Evolutionary conservation across 352 stramenopile genomes (phyloP).

Genomic region (Elongisporangium anandrum): DNA sequence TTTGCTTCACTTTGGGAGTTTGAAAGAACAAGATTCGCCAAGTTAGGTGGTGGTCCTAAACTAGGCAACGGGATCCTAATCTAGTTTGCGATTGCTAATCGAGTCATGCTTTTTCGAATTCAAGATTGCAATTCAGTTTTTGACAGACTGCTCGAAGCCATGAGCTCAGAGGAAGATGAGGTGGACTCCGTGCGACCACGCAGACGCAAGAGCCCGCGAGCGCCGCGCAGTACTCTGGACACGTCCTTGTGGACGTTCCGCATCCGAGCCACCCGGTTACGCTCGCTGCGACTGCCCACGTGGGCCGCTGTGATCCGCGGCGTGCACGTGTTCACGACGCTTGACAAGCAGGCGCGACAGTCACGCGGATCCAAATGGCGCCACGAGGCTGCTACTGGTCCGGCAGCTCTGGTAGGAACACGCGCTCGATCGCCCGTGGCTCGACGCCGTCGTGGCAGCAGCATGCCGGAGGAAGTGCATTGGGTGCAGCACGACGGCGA

Average conservation of each 20-base stretch:
- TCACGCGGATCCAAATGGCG: slow-evolving; percentile 50
- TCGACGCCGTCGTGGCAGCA: slow-evolving; percentile 18
- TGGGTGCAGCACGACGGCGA: slow-evolving; percentile 43
- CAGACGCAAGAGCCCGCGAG: too few species aligned
- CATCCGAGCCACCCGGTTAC: slow-evolving; percentile 32
- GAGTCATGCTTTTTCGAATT: too few species aligned
- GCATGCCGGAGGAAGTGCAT: slow-evolving; percentile 47
- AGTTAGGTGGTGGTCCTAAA: too few species aligned
- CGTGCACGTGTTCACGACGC: slow-evolving; percentile 46
- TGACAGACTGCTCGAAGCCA: too few species aligned
- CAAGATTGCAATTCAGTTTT: too few species aligned
- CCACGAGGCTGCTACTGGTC: slow-evolving; percentile 19
- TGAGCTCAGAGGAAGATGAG: too few species aligned
- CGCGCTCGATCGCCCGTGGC: not conserved
- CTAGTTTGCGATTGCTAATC: too few species aligned
- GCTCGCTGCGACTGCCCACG: slow-evolving; percentile 36
- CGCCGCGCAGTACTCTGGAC: slow-evolving; percentile 16
- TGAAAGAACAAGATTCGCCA: too few species aligned
- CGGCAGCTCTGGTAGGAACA: slow-evolving; percentile 2
- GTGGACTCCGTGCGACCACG: too few species aligned
- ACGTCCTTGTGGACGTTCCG: slow-evolving; percentile 44
- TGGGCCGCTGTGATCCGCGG: slow-evolving; percentile 33
- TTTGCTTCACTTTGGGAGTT: too few species aligned
- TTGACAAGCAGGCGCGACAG: slow-evolving; percentile 52
- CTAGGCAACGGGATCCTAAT: too few species aligned